Conservation (phyloP, 352 stramenopile species). For the Peronospora farinosa region DNA sequence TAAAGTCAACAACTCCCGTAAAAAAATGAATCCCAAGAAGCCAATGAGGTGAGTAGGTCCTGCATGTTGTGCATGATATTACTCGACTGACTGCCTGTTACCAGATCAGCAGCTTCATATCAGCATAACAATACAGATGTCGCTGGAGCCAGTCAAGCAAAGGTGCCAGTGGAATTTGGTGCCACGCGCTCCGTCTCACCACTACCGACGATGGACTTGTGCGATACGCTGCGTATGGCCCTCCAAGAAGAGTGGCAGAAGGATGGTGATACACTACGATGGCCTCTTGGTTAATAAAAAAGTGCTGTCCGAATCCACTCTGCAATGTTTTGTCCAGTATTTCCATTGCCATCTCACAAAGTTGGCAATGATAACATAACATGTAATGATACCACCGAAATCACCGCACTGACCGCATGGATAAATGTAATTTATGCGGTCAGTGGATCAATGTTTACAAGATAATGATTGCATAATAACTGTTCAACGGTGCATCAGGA, state of each 20-base stretch:
- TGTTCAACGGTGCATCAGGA: too few species aligned
- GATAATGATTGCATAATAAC: too few species aligned
- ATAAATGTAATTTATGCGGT: too few species aligned
- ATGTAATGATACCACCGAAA: background rate
- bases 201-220: conserved; percentile 24
- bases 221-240: conserved; percentile 11
- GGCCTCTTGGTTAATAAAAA: background rate
- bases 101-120: conserved; percentile 15
- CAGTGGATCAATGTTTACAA: too few species aligned
- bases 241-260: conserved; percentile 5
- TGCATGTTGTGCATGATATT: background rate
- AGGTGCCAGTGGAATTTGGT: conserved; percentile 1
- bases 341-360: too few species aligned
- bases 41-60: conserved; percentile 15
- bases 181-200: conserved; percentile 1
- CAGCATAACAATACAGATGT: conserved; percentile 3
- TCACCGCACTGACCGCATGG: too few species aligned
- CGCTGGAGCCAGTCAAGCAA: background rate
- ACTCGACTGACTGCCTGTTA: conserved; percentile 2
- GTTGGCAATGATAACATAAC: background rate
- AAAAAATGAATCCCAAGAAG: conserved; percentile 17
- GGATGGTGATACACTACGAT: background rate
- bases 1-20: conserved; percentile 14
- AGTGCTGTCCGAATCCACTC: background rate
- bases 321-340: background rate